Evolutionary conservation across 768 basidiomycete genomes (phyloP), one percentile per base, ranked within the genome.

Genomic region (Gymnopilus dilepis): DNA sequence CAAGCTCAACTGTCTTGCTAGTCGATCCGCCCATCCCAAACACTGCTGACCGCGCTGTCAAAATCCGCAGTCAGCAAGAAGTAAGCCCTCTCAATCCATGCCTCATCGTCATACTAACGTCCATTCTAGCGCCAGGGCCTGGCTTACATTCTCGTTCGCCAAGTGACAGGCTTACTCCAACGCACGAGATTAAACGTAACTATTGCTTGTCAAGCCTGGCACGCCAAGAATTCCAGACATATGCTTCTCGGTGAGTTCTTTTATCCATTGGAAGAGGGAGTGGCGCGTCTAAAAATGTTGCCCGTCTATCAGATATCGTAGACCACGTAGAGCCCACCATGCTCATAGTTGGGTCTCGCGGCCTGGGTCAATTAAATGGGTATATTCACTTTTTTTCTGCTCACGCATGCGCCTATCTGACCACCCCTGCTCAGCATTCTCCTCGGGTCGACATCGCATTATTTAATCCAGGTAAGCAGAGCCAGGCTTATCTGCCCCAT

Each of bases 281-380:
- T 50, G 47, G 22, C 13, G 22, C 22, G 6, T 34, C 21, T 54
- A 56, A 30, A 26, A 21, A 24, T 58, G 12, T 31, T 47, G 13
- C 24, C 22, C 30, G 42, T n/a, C 43, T 51, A 15, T 33, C 56
- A 85, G 92, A 96, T 68, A 85, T 98, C 55, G 89, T 97, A 24
- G 96, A 98, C 69, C 85, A 91, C 70, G 79, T 88, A 37, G 88
- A 94, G 59, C 96, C 96, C 1, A 87, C 86, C 7, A 95, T 97
- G 92, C 80, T 95, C 31, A 97, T 98, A 57, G 96, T 97, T 9
- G 96, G 96, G 3, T 96, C 94, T n/a, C 87, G 96, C 51, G 96
- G 96, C 61, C 64, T 96, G 17, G 85, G 92, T 19, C 88, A 94
- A 67, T 75, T 98, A 55, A 95, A 95, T 71, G 94, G 94, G 92